Base-by-base conservation (phyloP, 2,329 filamentous ascomycete species). In the Penicillium griseofulvum region DNA sequence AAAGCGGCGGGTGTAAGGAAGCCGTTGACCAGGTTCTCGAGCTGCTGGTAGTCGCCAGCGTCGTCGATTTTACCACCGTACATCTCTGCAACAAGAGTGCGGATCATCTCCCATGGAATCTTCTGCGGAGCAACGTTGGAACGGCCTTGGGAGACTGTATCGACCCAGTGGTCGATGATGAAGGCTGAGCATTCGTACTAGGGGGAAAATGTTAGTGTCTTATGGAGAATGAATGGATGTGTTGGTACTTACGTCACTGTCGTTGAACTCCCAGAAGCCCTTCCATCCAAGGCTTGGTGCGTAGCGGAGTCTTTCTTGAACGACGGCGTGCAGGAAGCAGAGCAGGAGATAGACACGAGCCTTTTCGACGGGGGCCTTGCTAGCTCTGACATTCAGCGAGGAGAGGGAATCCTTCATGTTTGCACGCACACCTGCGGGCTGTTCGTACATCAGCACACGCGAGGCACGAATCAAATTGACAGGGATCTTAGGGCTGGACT, bases 201-300 rank as follows among this genome's bases (percentile, higher is more conserved):
- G 65, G 50, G 47, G 34, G 19, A 10, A 50, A 14, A 12, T 45
- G 61, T 71, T 66, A 67, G 66, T 52, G n/a, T 43, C 1, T 17
- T 43, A 14, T 9, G 7, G 12, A 16, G 10, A 12, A 24, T 12
- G 16, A 28, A 48, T 33, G 17, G 28, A 5, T 14, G 9, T 11
- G 46, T n/a, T 5, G 12, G 36, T 63, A 87, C 90, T 89, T 84
- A 95, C 90, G 76, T 99, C 94, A 65, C 92, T 96, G 75, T 99
- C 95, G 71, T 99, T 99, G 75, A 99, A 99, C 76, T 99, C 95
- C 94, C 95, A 99, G 82, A 97, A 96, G 51, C 91, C 91, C 79
- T 96, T 97, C 94, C 94, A 99, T 57, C 94, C 94, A 52, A 99
- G 80, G 54, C 83, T 93, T 0, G 94, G 95, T 24, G 93, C 92